These are phyloP conservation scores for Apiospora koreana DNA, from an alignment of 2,329 filamentous ascomycete species.

Conservation along the genomic window DNA sequence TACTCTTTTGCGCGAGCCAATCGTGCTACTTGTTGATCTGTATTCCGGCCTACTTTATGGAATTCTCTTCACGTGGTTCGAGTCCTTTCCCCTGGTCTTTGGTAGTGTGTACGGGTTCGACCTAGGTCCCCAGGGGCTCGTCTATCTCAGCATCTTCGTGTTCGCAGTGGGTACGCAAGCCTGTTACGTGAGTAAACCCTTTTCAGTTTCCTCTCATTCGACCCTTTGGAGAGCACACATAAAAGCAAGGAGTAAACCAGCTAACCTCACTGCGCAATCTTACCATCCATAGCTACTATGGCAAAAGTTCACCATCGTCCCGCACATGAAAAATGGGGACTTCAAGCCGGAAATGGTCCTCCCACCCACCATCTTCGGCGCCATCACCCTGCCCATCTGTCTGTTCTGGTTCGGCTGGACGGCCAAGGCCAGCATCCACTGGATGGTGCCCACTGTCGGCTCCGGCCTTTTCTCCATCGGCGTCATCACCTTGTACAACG, in stretches of 20 bases:
- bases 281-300: too few species aligned
- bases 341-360: constrained; percentile 9
- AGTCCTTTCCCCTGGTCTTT: constrained; percentile 56
- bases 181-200: too few species aligned
- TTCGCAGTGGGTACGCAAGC: too few species aligned
- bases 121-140: too few species aligned
- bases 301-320: too few species aligned
- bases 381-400: too few species aligned
- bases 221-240: too few species aligned
- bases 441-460: constrained; percentile 44
- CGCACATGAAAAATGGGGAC: too few species aligned
- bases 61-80: constrained; percentile 53
- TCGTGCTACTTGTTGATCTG: constrained; percentile 49
- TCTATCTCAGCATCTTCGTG: constrained; percentile 48
- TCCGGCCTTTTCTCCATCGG: constrained; percentile 43
- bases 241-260: too few species aligned
- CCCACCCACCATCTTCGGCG: constrained; percentile 46
- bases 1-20: constrained; percentile 51
- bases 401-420: constrained; percentile 70
- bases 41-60: constrained; percentile 52
- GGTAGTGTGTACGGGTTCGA: too few species aligned
- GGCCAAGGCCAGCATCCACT: constrained; percentile 39
- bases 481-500: constrained; percentile 25
- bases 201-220: constrained; percentile 2
- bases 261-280: too few species aligned